A percentile compares a stretch with the other conserved stretches of the same genome.
phyloP scores from a whole-genome alignment of 2,329 filamentous ascomycete genomes.

The Aschersonia sp. region DNA sequence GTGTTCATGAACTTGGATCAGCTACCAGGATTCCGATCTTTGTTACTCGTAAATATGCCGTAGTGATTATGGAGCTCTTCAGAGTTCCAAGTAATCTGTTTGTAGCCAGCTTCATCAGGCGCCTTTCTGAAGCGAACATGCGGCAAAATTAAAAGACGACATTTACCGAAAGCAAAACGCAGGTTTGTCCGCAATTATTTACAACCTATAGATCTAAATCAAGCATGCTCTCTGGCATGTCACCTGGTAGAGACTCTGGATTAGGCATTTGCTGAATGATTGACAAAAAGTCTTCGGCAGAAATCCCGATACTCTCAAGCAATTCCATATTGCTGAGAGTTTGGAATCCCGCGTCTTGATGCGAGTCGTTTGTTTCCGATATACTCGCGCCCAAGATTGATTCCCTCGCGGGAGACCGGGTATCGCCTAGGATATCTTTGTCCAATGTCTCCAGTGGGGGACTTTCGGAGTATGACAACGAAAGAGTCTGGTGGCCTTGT shows the following conservation, averaged over 20 bases:
- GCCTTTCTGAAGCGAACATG: too few species aligned
- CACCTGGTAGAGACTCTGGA: neutral
- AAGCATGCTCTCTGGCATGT: neutral
- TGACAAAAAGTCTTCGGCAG: slow-evolving; percentile 21
- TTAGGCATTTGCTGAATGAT: slow-evolving; percentile 20
- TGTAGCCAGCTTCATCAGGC: too few species aligned
- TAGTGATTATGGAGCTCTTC: too few species aligned
- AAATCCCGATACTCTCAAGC: slow-evolving; percentile 21
- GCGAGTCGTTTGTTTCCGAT: slow-evolving; percentile 3
- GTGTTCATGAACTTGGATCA: too few species aligned
- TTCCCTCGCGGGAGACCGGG: neutral
- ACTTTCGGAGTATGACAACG: neutral
- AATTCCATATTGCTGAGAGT: neutral
- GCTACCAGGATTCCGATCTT: too few species aligned
- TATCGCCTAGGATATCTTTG: neutral
- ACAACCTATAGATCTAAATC: neutral
- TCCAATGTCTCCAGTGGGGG: slow-evolving; percentile 1
- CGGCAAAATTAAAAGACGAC: too few species aligned
- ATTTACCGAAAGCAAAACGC: too few species aligned
- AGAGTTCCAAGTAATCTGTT: too few species aligned
- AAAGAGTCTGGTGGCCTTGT: neutral
- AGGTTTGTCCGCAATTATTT: too few species aligned
- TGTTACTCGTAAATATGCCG: too few species aligned
- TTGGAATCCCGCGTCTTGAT: slow-evolving; percentile 14
- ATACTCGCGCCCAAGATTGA: neutral